Evolutionary conservation across 345 rosid genomes (phyloP).

Genomic region (Bretschneidera sinensis): DNA sequence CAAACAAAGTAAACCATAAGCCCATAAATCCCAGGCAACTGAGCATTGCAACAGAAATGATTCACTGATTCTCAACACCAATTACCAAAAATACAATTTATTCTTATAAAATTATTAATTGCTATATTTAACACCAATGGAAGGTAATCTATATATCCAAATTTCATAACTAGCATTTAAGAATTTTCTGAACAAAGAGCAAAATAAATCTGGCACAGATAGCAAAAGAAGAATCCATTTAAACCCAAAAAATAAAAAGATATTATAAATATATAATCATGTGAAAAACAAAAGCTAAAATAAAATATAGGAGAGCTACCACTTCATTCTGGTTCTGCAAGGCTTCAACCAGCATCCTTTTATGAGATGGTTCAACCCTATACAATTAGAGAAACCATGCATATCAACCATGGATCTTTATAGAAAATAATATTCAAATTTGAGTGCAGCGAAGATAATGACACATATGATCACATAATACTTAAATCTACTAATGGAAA

Average conservation of each 20-base stretch:
- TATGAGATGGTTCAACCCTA: slow-evolving; percentile 98
- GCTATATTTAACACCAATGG: too few relatives aligned
- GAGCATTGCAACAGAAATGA: too few relatives aligned
- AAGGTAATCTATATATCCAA: too few relatives aligned
- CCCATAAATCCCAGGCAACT: too few relatives aligned
- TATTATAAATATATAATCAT: background rate
- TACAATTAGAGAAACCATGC: slow-evolving; percentile 13
- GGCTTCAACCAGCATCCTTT: slow-evolving; percentile 98
- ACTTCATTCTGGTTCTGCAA: slow-evolving; percentile 96
- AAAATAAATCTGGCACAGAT: background rate
- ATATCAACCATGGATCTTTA: slow-evolving; percentile 6
- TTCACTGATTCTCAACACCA: too few relatives aligned
- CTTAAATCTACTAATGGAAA: background rate
- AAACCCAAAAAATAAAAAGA: background rate
- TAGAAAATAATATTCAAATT: slow-evolving; percentile 9
- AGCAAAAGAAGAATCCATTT: background rate
- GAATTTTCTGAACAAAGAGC: background rate
- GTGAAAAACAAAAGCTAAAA: background rate
- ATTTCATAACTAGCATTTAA: too few relatives aligned
- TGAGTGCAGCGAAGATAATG: slow-evolving; percentile 1
- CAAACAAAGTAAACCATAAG: too few relatives aligned
- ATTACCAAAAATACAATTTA: too few relatives aligned
- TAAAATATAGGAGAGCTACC: slow-evolving; percentile 37
- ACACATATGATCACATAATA: slow-evolving; percentile 8
- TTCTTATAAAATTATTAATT: too few relatives aligned